Base-by-base conservation (phyloP, 108 stramenopile species). In the Nitzschia palea region DNA sequence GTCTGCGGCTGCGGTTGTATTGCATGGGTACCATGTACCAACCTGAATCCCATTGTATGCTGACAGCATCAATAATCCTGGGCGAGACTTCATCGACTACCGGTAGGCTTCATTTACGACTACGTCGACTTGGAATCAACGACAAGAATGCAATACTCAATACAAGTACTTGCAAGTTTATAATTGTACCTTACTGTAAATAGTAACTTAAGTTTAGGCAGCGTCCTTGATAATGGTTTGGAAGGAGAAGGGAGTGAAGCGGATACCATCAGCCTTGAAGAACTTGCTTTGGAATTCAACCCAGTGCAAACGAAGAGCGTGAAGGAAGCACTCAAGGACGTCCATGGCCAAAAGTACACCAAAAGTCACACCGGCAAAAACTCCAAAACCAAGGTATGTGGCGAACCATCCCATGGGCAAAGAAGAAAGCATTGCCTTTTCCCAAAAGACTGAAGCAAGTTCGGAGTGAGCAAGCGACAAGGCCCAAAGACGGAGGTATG, bases 231-330 rank as follows among this genome's bases (percentile, higher is more conserved):
- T 80, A 45, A 95, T 74, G 55, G 86, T 80, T 45, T 89, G 81
- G 76, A 98, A 96, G 22, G 79, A 83, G 62, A 93, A 93, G 29
- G 97, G 97, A 34, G 83, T 55, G 74, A 98, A 98, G 34, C 90
- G 88, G 28, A 95, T 75, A 50, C 97, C 97, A 77, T 98, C 97
- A 18, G 94, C 98, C 58, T 89, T 81, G 88, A 86, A 99, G 69
- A 98, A 98, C 54, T 99, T 99, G 83, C 89, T 98, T 81, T 99
- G 97, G 81, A 99, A 99, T 91, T 99, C 98, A 27, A 99, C 98
- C 98, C 98, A 99, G 72, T 98, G 97, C 55, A 99, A 86, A 69
- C 98, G 97, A 54, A 99, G 90, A 1, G 97, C 95, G 76, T 99
- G 98, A 31, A 99, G 93, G 88, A 97, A 98, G 79, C 98, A 99